Evolutionary conservation across 129 eudicot genomes (phyloP), one percentile per base, ranked within the genome.

Genomic region (Calendula officinalis): DNA sequence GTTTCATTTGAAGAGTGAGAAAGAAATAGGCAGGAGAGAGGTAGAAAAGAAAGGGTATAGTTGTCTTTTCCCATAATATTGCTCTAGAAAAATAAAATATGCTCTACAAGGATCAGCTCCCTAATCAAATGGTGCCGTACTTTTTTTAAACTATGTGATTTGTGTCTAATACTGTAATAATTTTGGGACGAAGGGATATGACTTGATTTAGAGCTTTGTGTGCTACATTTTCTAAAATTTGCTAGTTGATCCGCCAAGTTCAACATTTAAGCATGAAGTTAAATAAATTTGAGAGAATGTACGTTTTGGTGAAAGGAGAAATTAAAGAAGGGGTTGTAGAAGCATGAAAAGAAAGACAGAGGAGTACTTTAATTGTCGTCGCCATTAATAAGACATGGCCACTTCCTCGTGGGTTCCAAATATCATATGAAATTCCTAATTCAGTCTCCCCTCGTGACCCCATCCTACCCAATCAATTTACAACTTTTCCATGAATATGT

Each of bases 391-490:
- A 54, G 76, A 70, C 43, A 66, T 71, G 56, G 49, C 76, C 69
- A 47, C 57, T 81, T 72, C 79, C 82, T 72, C 82, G 85, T 72
- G 85, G 57, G 77, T 54, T 46, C 55, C 72, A 60, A 43, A 16
- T 35, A 47, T 44, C 46, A 56, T 67, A 30, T 35, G 70, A 40
- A 11, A 57, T 45, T 17, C 61, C 39, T 22, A 67, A 5, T 68
- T 56, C 73, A 68, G 73, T 44, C 39, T 41, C 35, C 63, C 74
- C 52, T 27, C 58, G 44, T 48, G 69, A 55, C 60, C 47, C 62
- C 73, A 60, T 68, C 52, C 41, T 17, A 44, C 30, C 30, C 30
- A 0, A 22, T 22, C 30, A 22, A 22, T 22, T 22, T 22, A 22
- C 30, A 22, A 44, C 4, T 7, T 27, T 62, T 45, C 27, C 22